phyloP scores from a whole-genome alignment of 345 rosid species.

The Rubroshorea leprosula region DNA sequence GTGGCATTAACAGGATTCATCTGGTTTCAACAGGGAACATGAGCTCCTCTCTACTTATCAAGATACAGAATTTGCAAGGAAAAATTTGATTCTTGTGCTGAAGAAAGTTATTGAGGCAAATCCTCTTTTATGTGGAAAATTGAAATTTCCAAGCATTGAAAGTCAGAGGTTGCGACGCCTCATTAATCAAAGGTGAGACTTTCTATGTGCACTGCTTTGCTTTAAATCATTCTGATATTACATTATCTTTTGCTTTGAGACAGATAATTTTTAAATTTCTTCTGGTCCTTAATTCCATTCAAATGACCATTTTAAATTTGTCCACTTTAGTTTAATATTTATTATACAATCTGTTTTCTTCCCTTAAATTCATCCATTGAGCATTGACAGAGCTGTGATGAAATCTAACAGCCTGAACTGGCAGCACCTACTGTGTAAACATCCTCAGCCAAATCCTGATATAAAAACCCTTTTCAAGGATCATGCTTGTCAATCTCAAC shows the following conservation, averaged over 20 bases:
- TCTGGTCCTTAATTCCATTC: too few relatives aligned
- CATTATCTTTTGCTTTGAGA: too few relatives aligned
- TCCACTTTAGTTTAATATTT: too few relatives aligned
- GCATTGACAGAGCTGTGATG: constrained; percentile 15
- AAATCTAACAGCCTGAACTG: constrained; percentile 44
- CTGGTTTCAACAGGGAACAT: constrained; percentile 35
- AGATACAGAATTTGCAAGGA: constrained; percentile 36
- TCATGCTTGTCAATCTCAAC: constrained; percentile 30
- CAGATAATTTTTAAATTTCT: too few relatives aligned
- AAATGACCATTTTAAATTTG: too few relatives aligned
- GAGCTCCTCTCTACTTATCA: constrained; percentile 31
- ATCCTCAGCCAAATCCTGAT: constrained; percentile 35
- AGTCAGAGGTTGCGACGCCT: constrained; percentile 30
- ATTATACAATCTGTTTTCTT: too few relatives aligned
- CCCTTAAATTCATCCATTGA: not conserved
- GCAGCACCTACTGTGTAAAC: constrained; percentile 41
- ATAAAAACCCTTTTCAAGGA: constrained; percentile 41
- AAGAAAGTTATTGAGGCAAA: constrained; percentile 36
- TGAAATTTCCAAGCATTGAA: constrained; percentile 33
- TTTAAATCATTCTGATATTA: not conserved
- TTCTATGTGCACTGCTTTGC: not conserved
- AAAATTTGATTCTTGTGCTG: constrained; percentile 26
- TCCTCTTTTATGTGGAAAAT: constrained; percentile 37
- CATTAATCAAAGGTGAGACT: constrained; percentile 42
- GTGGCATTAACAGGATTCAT: constrained; percentile 13